Percentiles rank a stretch among this genome's conserved stretches.
These are phyloP conservation scores for Ganoderma sp. DNA, from an alignment of 1,284 basidiomycete genomes.

Conservation along the genomic window DNA sequence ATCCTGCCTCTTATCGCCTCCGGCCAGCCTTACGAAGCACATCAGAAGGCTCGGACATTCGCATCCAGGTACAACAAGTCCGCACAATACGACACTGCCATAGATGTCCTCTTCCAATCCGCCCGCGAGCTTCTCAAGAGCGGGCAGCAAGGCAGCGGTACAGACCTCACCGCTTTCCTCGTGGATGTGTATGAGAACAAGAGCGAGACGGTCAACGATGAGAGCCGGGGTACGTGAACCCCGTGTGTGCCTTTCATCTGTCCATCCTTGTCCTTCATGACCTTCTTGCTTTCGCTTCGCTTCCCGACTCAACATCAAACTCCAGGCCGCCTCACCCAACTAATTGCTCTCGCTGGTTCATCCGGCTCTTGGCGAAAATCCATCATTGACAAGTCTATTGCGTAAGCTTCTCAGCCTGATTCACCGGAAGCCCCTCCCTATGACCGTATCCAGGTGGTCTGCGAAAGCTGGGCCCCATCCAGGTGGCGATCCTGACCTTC, in stretches of 20 bases:
- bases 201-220: slow-evolving; percentile 69
- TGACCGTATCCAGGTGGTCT: slow-evolving; percentile 69
- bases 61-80: slow-evolving; percentile 86
- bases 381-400: slow-evolving; percentile 76
- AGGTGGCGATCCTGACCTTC: slow-evolving; percentile 84
- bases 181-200: slow-evolving; percentile 82
- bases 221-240: slow-evolving; percentile 72
- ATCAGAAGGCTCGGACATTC: slow-evolving; percentile 94
- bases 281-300: slow-evolving; percentile 6
- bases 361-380: slow-evolving; percentile 83
- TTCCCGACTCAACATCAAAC: slow-evolving; percentile 9
- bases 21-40: slow-evolving; percentile 85
- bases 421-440: neutral
- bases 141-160: slow-evolving; percentile 87
- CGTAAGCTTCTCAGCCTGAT: slow-evolving; percentile 53
- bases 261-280: slow-evolving; percentile 8
- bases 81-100: slow-evolving; percentile 78
- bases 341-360: slow-evolving; percentile 79
- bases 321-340: slow-evolving; percentile 77
- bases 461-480: slow-evolving; percentile 76
- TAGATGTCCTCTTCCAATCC: slow-evolving; percentile 88
- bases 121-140: slow-evolving; percentile 85
- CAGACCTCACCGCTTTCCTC: slow-evolving; percentile 80
- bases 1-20: slow-evolving; percentile 76
- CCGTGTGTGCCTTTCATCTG: slow-evolving; percentile 21